These are phyloP conservation scores for Cercospora brassicicola DNA, from an alignment of 2,329 filamentous ascomycete genomes.

Conservation along the genomic window DNA sequence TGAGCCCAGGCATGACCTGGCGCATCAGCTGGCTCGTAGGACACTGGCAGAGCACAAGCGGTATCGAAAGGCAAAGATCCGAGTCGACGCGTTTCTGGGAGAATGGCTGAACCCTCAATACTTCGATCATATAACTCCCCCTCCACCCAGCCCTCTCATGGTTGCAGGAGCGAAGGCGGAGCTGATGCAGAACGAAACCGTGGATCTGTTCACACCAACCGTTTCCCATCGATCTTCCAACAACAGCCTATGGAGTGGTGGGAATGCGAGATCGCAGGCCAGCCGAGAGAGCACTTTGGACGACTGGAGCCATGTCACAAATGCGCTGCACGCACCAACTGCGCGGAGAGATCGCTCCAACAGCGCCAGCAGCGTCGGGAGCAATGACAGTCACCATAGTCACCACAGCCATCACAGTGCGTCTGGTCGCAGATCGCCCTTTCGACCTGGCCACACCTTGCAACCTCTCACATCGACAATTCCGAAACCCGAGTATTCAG, in stretches of 20 bases:
- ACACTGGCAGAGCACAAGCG: conserved; percentile 39
- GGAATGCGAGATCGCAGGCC: conserved; percentile 24
- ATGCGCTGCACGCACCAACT: conserved; percentile 38
- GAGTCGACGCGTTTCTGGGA: conserved; percentile 87
- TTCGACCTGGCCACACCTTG: conserved; percentile 28
- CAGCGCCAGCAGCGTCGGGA: conserved; percentile 45
- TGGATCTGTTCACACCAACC: conserved; percentile 49
- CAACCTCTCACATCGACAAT: conserved; percentile 33
- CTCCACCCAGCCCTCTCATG: conserved; percentile 83
- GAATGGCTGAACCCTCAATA: conserved; percentile 96
- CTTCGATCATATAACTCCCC: conserved; percentile 87
- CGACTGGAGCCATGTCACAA: conserved; percentile 34
- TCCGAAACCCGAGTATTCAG: conserved; percentile 35
- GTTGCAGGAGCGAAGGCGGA: conserved; percentile 85
- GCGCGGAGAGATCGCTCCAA: conserved; percentile 51
- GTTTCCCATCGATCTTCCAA: conserved; percentile 39
- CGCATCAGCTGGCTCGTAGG: conserved; percentile 39
- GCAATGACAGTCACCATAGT: conserved; percentile 30
- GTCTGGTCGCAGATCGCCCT: conserved; percentile 34
- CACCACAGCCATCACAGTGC: conserved; percentile 16
- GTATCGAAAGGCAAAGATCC: conserved; percentile 60
- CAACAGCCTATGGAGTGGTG: conserved; percentile 51
- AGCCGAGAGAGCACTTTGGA: conserved; percentile 33
- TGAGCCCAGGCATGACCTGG: conserved; percentile 43
- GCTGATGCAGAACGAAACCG: conserved; percentile 70